A percentile compares a stretch with the other conserved stretches of the same genome.
phyloP scores from a whole-genome alignment of 768 basidiomycete species.

The Tulasnella sp. region DNA sequence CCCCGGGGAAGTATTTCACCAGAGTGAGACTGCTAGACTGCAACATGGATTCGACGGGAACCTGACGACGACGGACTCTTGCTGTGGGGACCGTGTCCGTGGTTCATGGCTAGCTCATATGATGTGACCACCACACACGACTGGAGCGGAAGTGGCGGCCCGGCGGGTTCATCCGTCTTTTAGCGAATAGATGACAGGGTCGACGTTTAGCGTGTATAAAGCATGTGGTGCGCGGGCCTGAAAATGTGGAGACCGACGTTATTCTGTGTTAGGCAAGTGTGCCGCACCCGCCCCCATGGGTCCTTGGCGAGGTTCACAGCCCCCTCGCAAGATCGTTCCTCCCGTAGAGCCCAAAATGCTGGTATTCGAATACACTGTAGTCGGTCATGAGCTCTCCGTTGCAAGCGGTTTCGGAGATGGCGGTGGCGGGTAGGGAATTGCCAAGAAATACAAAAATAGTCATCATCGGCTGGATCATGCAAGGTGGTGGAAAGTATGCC shows the following conservation, averaged over 20 bases:
- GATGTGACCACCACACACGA: not conserved
- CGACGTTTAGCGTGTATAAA: not conserved
- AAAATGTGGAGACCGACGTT: not conserved
- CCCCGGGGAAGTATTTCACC: not conserved
- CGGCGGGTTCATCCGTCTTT: not conserved
- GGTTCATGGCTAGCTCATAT: not conserved
- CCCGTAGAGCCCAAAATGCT: not conserved
- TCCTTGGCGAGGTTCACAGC: not conserved
- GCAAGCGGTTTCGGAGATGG: not conserved
- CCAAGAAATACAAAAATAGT: not conserved
- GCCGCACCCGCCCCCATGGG: not conserved
- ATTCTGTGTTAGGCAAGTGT: not conserved
- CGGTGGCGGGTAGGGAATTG: not conserved
- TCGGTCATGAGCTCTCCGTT: not conserved
- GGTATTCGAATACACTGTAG: not conserved
- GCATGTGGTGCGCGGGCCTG: conserved; percentile 1
- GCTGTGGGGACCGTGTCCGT: not conserved
- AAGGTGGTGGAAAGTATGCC: not conserved
- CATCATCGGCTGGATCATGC: not conserved
- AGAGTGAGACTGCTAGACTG: not conserved
- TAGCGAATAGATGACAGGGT: not conserved
- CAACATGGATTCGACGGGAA: not conserved
- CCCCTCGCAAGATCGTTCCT: not conserved
- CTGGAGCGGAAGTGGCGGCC: not conserved
- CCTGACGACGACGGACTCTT: not conserved